These are phyloP conservation scores for Neurospora sublineolata DNA, from an alignment of 495 filamentous ascomycete species.

Conservation along the genomic window DNA sequence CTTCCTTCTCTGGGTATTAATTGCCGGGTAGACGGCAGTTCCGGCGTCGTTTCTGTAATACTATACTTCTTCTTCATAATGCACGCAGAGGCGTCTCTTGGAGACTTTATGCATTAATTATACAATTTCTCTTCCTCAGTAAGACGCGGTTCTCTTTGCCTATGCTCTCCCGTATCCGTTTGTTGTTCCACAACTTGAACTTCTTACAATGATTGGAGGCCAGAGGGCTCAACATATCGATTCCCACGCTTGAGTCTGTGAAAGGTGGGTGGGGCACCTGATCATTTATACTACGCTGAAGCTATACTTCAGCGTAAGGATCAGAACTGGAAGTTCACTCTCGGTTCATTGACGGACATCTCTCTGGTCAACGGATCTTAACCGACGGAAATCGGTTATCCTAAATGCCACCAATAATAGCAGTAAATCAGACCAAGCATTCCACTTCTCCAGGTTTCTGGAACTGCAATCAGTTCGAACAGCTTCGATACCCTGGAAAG, in stretches of 20 bases:
- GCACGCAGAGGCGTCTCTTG: constrained; percentile 13
- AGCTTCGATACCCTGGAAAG: neutral
- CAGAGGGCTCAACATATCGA: neutral
- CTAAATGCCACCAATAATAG: neutral
- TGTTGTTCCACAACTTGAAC: neutral
- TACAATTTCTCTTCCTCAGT: neutral
- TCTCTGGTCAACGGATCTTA: neutral
- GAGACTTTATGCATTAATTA: constrained; percentile 12
- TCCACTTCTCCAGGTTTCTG: neutral
- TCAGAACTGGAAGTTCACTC: neutral
- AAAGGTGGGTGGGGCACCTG: neutral
- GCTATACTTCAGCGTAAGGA: neutral
- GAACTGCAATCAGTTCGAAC: neutral
- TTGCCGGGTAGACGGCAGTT: constrained; percentile 20
- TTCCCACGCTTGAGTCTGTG: neutral
- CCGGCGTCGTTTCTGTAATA: neutral
- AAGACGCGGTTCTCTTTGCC: neutral
- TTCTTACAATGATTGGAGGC: neutral
- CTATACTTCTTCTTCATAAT: constrained; percentile 5
- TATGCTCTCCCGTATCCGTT: neutral
- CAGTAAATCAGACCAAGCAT: neutral
- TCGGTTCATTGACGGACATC: neutral
- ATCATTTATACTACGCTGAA: neutral
- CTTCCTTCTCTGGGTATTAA: constrained; percentile 28
- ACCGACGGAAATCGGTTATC: neutral